phyloP scores from a whole-genome alignment of 768 basidiomycete species.

The Macrolepiota albuminosa region DNA sequence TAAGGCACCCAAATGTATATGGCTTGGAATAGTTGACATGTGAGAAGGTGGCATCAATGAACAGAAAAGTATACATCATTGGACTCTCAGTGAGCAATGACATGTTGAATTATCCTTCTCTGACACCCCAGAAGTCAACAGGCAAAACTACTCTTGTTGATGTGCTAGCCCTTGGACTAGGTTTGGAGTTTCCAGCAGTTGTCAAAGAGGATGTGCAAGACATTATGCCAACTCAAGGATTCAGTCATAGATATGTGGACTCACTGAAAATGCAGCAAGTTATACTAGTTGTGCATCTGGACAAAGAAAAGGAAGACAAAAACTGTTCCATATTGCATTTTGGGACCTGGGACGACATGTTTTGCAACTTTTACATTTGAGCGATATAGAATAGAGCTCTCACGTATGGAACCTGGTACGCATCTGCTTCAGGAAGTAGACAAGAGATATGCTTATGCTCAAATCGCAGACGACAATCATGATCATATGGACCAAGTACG shows the following conservation, averaged over 20 bases:
- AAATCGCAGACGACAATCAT: too few relatives aligned
- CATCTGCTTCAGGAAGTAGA: too few relatives aligned
- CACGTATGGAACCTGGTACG: too few relatives aligned
- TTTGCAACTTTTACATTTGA: neutral
- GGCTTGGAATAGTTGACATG: constrained; percentile 62
- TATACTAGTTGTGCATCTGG: constrained; percentile 55
- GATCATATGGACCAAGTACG: too few relatives aligned
- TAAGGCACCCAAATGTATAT: constrained; percentile 60
- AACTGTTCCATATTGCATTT: constrained; percentile 16
- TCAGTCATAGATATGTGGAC: constrained; percentile 45
- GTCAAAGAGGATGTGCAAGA: constrained; percentile 60
- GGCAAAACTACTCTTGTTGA: constrained; percentile 69
- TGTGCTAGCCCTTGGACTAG: constrained; percentile 40
- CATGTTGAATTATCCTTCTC: neutral
- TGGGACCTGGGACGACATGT: neutral
- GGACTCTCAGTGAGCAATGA: constrained; percentile 43
- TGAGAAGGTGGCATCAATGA: constrained; percentile 40
- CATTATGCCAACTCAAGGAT: constrained; percentile 50
- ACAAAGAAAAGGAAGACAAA: constrained; percentile 32
- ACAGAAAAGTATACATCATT: constrained; percentile 37
- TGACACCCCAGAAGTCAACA: constrained; percentile 36
- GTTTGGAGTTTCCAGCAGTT: constrained; percentile 32
- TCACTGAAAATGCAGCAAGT: constrained; percentile 57
- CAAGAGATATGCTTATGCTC: too few relatives aligned
- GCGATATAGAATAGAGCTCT: too few relatives aligned